Percentiles rank a stretch among this genome's conserved stretches.
phyloP scores from a whole-genome alignment of 139 green algal species.

The Pleodorina starrii region DNA sequence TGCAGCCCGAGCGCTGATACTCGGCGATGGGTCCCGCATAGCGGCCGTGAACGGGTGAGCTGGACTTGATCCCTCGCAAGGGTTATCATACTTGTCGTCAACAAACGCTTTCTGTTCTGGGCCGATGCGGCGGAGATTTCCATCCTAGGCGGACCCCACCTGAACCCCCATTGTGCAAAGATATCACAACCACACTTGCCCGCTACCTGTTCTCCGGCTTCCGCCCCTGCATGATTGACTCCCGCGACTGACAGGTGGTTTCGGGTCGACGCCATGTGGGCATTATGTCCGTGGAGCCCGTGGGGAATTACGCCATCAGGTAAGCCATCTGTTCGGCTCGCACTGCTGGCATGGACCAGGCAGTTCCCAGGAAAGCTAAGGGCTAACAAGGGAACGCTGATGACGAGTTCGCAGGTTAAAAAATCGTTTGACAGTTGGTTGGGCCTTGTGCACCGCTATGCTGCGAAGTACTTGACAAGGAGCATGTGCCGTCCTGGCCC shows the following conservation, averaged over 20 bases:
- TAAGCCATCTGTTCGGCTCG: constrained; percentile 11
- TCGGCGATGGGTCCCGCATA: not conserved
- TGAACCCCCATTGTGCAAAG: not conserved
- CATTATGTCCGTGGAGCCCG: constrained; percentile 72
- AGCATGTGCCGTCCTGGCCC: not conserved
- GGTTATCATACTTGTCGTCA: not conserved
- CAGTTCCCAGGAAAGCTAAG: not conserved
- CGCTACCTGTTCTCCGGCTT: too few relatives aligned
- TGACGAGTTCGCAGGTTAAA: not conserved
- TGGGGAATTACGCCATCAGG: constrained; percentile 78
- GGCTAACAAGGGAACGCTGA: not conserved
- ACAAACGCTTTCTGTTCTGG: too few relatives aligned
- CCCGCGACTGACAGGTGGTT: constrained; percentile 67
- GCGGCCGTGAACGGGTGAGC: constrained; percentile 4
- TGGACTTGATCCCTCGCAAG: not conserved
- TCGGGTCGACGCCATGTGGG: constrained; percentile 71
- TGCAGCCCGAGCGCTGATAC: constrained; percentile 45
- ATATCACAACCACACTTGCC: not conserved
- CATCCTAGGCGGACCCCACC: too few relatives aligned
- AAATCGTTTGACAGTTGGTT: not conserved
- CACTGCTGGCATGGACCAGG: not conserved
- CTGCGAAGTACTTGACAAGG: not conserved
- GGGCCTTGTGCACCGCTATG: not conserved
- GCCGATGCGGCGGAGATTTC: too few relatives aligned
- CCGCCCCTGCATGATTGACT: too few relatives aligned